Percentiles rank a stretch among this genome's conserved stretches.
Evolutionary conservation across 352 stramenopile genomes (phyloP).

Genomic region (Phytophthora vignae): DNA sequence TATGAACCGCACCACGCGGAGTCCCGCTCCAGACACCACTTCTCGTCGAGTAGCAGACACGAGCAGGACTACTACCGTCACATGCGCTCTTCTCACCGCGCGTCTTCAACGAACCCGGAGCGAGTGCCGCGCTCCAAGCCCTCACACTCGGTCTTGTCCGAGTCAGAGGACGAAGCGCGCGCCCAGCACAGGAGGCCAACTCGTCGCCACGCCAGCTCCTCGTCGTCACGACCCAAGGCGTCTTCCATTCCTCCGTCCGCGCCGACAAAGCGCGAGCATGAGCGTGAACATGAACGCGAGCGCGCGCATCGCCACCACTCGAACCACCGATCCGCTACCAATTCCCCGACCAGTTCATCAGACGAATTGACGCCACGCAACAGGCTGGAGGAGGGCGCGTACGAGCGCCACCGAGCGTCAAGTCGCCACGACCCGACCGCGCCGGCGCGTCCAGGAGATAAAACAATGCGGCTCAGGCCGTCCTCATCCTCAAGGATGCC

Average conservation of each 20-base stretch:
- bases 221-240: constrained; percentile 17
- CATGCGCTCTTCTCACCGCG: constrained; percentile 2
- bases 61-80: neutral
- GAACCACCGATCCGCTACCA: constrained; percentile 1
- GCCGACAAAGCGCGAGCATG: neutral
- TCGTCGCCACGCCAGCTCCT: constrained; percentile 10
- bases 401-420: neutral
- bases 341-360: constrained; percentile 8
- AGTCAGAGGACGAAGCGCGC: constrained; percentile 20
- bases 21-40: constrained; percentile 10
- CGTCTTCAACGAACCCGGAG: constrained; percentile 6
- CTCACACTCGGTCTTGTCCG: constrained; percentile 8
- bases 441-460: constrained; percentile 2
- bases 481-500: constrained; percentile 6
- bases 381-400: constrained; percentile 13
- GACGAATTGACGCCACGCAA: constrained; percentile 17
- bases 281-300: constrained; percentile 9
- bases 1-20: constrained; percentile 10
- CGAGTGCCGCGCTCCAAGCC: constrained; percentile 19
- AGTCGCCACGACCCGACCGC: neutral
- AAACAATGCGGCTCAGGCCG: constrained; percentile 12
- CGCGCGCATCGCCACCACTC: constrained; percentile 15
- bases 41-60: constrained; percentile 1
- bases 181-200: constrained; percentile 11
- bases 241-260: constrained; percentile 23